Evolutionary conservation across 2,329 filamentous ascomycete species (phyloP).

Genomic region (Botrytis medusae): DNA sequence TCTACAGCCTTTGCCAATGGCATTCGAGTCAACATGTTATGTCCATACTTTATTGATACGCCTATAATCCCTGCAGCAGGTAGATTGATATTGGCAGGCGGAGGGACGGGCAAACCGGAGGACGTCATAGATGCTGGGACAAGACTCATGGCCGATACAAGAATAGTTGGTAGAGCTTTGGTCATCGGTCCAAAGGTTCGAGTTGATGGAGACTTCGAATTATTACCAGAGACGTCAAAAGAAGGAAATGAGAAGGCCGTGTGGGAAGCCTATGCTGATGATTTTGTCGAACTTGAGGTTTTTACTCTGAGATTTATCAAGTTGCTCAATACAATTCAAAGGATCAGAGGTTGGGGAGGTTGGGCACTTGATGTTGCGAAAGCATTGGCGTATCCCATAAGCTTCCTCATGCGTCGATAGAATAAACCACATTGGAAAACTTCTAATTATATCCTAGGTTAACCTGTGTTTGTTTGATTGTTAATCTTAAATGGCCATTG

Average conservation of each 20-base stretch:
- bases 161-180: conserved; percentile 57
- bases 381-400: conserved; percentile 31
- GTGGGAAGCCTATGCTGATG: conserved; percentile 62
- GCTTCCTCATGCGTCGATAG: background rate
- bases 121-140: conserved; percentile 66
- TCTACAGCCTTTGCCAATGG: conserved; percentile 49
- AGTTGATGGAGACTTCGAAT: conserved; percentile 44
- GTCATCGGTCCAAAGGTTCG: conserved; percentile 57
- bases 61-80: conserved; percentile 53
- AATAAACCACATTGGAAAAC: background rate
- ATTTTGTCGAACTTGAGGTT: conserved; percentile 56
- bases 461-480: background rate
- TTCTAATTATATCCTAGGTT: background rate
- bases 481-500: background rate
- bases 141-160: conserved; percentile 58
- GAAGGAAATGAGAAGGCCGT: conserved; percentile 45
- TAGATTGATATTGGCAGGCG: conserved; percentile 56
- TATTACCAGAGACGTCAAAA: conserved; percentile 25
- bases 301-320: conserved; percentile 55
- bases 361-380: conserved; percentile 35
- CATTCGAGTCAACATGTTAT: conserved; percentile 64
- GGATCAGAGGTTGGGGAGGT: conserved; percentile 54
- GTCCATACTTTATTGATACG: conserved; percentile 65
- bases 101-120: conserved; percentile 49
- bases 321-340: conserved; percentile 53